Percentiles rank a stretch among this genome's conserved stretches.
Conservation (phyloP, 1,284 basidiomycete genomes). For the Cryptococcus sp. region DNA sequence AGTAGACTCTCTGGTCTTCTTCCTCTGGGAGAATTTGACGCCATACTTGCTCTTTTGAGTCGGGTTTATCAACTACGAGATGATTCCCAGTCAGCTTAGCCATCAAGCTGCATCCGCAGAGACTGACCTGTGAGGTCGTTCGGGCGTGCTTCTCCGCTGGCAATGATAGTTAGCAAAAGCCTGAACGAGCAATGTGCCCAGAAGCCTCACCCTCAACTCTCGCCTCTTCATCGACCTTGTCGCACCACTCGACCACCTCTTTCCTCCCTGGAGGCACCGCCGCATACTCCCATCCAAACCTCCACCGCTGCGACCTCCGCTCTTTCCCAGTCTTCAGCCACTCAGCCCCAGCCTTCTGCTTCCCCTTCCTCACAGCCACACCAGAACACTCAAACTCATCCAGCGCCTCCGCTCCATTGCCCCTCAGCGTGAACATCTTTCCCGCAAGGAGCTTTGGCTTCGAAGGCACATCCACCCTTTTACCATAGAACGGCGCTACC, state of each 20-base stretch:
- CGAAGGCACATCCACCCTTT: constrained; percentile 66
- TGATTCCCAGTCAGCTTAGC: neutral
- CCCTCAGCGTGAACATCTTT: constrained; percentile 65
- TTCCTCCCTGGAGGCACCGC: constrained; percentile 59
- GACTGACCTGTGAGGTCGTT: constrained; percentile 39
- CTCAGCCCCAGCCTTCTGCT: constrained; percentile 42
- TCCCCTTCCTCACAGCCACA: neutral
- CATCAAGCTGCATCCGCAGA: neutral
- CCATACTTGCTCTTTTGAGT: constrained; percentile 72
- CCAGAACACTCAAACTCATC: constrained; percentile 30
- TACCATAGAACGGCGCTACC: constrained; percentile 73
- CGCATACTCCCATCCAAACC: constrained; percentile 73
- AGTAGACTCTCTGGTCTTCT: constrained; percentile 53
- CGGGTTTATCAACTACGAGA: constrained; percentile 65
- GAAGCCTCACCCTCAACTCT: constrained; percentile 18
- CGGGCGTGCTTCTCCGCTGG: constrained; percentile 22
- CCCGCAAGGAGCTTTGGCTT: constrained; percentile 75
- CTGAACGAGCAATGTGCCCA: neutral
- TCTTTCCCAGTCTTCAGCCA: constrained; percentile 35
- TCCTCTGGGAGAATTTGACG: constrained; percentile 59
- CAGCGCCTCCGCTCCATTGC: constrained; percentile 46
- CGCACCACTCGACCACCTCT: constrained; percentile 54
- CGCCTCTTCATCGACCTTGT: constrained; percentile 44
- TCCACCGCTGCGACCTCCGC: constrained; percentile 3
- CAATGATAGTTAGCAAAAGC: neutral